Percentiles rank a stretch among this genome's conserved stretches.
These are phyloP conservation scores for Sporothrix luriei DNA, from an alignment of 2,329 filamentous ascomycete genomes.

Conservation along the genomic window DNA sequence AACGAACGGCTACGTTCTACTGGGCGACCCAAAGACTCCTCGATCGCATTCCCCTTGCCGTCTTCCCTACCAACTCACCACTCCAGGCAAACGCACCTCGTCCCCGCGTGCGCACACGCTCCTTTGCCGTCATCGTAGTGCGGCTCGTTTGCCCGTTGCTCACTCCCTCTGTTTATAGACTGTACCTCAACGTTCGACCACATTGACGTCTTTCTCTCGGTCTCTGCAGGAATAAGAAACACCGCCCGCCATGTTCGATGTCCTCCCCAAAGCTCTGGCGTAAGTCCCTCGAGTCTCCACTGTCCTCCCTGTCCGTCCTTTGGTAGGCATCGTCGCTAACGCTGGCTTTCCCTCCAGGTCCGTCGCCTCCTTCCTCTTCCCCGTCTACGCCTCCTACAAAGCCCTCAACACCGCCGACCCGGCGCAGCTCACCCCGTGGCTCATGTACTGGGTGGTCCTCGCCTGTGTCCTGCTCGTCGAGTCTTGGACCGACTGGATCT, in stretches of 20 bases:
- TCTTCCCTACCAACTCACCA: background rate
- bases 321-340: background rate
- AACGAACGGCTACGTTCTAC: background rate
- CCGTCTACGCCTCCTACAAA: constrained; percentile 96
- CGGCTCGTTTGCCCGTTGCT: constrained; percentile 21
- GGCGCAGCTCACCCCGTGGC: constrained; percentile 89
- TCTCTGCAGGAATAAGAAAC: background rate
- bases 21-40: background rate
- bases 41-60: background rate
- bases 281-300: constrained; percentile 5
- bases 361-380: constrained; percentile 86
- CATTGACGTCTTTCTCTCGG: background rate
- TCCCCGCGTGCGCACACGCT: constrained; percentile 6
- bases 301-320: background rate
- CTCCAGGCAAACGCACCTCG: background rate
- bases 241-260: constrained; percentile 34
- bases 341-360: constrained; percentile 57
- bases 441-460: constrained; percentile 98
- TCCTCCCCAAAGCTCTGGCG: constrained; percentile 35
- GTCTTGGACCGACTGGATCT: constrained; percentile 83
- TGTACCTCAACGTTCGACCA: background rate
- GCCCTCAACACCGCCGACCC: constrained; percentile 91
- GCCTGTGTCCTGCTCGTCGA: constrained; percentile 79
- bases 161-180: background rate
- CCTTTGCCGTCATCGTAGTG: background rate